Percentiles rank a stretch among this genome's conserved stretches.
Conservation (phyloP, 140 eudicot genomes). For the Stevia rebaudiana region DNA sequence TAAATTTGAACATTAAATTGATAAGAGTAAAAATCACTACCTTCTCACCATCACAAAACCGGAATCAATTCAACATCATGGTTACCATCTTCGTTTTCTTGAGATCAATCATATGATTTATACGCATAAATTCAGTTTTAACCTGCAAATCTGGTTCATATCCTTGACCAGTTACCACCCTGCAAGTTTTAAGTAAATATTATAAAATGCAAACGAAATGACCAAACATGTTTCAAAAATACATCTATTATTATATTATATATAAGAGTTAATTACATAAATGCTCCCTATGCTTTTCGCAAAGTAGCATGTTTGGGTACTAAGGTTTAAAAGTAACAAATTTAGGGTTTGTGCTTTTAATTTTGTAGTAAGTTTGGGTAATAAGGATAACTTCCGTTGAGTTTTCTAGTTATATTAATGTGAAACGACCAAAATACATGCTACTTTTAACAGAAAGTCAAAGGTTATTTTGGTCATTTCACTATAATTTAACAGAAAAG, state of each 20-base stretch:
- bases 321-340: no score
- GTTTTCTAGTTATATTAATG: no score
- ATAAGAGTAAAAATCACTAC: not conserved
- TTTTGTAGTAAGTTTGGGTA: no score
- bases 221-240: not conserved
- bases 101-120: slow-evolving; percentile 15
- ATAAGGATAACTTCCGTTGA: no score
- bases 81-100: slow-evolving; percentile 1
- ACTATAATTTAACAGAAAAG: no score
- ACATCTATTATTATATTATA: not conserved
- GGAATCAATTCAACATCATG: not conserved
- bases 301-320: no score
- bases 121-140: slow-evolving; percentile 10
- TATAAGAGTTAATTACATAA: no score
- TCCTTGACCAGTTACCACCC: slow-evolving; percentile 22
- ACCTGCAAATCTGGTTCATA: slow-evolving; percentile 8
- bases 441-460: no score
- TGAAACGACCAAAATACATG: no score
- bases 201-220: not conserved
- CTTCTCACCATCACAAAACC: slow-evolving; percentile 9
- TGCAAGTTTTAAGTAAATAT: slow-evolving; percentile 16
- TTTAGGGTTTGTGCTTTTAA: no score
- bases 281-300: no score
- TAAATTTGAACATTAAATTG: not conserved
- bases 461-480: no score